These are phyloP conservation scores for Aphanocladium album DNA, from an alignment of 2,329 filamentous ascomycete genomes.

Conservation along the genomic window DNA sequence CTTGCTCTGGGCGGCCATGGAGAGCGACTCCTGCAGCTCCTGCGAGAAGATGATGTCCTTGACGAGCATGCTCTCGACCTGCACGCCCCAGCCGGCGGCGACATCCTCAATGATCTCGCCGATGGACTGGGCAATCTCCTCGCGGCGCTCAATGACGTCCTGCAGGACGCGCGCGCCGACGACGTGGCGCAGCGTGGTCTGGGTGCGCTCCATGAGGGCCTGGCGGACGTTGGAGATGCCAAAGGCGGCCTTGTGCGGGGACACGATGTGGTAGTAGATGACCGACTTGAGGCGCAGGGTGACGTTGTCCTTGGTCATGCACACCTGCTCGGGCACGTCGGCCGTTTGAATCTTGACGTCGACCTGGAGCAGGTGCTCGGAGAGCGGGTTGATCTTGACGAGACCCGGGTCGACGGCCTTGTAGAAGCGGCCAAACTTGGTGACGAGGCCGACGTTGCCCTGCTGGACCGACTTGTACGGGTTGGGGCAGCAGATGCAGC, in stretches of 20 bases:
- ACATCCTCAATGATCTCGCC: constrained; percentile 97
- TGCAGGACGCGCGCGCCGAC: constrained; percentile 93
- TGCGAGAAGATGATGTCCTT: constrained; percentile 98
- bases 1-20: constrained; percentile 98
- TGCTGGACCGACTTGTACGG: constrained; percentile 90
- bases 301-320: constrained; percentile 99
- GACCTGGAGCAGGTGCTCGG: constrained; percentile 82
- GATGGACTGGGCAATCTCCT: constrained; percentile 93
- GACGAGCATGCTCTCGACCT: constrained; percentile 97
- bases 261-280: constrained; percentile 97
- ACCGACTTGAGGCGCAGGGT: constrained; percentile 90
- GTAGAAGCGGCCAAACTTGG: constrained; percentile 92
- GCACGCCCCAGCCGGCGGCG: constrained; percentile 87
- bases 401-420: constrained; percentile 94
- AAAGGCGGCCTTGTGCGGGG: constrained; percentile 94
- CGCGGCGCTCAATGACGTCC: constrained; percentile 96
- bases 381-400: constrained; percentile 94
- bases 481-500: constrained; percentile 89
- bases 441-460: constrained; percentile 91
- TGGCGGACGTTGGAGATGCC: constrained; percentile 92
- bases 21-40: constrained; percentile 91
- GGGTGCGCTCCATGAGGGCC: constrained; percentile 95
- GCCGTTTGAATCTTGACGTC: constrained; percentile 99
- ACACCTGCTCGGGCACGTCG: constrained; percentile 91
- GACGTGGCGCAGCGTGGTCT: constrained; percentile 95